Evolutionary conservation across 2,329 filamentous ascomycete species (phyloP).

Genomic region (Neofusicoccum ribis): DNA sequence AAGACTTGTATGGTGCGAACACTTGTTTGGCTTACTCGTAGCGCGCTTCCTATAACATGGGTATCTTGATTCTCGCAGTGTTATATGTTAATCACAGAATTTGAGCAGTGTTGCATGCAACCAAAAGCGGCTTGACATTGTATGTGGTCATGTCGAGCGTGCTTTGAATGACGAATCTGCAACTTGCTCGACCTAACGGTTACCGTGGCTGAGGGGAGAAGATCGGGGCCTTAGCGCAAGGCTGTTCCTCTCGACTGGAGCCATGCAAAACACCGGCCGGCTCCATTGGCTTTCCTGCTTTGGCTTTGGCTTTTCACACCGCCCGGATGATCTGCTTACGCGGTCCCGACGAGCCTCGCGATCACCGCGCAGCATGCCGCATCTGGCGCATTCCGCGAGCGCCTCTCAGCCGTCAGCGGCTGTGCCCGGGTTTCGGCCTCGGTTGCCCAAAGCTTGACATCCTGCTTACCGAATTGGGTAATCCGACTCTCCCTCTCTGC

Average conservation of each 20-base stretch:
- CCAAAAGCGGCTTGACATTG: no score
- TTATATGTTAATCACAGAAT: no score
- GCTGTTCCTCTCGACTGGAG: not conserved
- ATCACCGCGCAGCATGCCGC: constrained; percentile 2
- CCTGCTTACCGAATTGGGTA: not conserved
- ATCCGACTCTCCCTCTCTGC: not conserved
- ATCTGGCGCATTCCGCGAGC: not conserved
- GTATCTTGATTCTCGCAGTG: no score
- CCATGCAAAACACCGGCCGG: not conserved
- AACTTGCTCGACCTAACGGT: no score
- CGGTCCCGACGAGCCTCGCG: not conserved
- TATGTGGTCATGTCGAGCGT: no score
- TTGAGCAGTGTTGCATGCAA: no score
- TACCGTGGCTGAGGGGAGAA: not conserved
- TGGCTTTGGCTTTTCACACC: not conserved
- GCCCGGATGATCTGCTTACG: not conserved
- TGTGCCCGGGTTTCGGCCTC: not conserved
- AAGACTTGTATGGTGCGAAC: no score
- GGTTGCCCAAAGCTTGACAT: not conserved
- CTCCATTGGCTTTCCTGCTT: no score
- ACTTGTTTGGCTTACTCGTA: no score
- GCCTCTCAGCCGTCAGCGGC: constrained; percentile 2
- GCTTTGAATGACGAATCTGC: no score
- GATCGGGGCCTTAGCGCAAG: not conserved
- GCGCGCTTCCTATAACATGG: no score